Evolutionary conservation across 345 rosid species (phyloP).

Genomic region (Citrus maxima): DNA sequence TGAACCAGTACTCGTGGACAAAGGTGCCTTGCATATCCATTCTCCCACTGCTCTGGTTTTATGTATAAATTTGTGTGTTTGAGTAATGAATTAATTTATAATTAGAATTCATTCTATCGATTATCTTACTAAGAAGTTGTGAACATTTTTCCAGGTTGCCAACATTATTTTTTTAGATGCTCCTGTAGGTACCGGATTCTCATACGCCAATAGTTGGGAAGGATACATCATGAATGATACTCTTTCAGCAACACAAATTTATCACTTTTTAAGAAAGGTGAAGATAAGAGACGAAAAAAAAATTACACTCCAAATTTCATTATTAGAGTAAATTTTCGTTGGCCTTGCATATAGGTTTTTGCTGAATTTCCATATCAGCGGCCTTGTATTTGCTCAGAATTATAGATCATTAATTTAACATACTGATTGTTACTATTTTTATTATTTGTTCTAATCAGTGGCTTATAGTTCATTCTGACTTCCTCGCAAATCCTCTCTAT

Average conservation of each 20-base stretch:
- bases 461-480: conserved; percentile 29
- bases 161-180: conserved; percentile 33
- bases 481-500: conserved; percentile 25
- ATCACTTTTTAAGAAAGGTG: conserved; percentile 33
- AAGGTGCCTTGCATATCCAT: conserved; percentile 6
- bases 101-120: background rate
- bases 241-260: conserved; percentile 1
- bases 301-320: background rate
- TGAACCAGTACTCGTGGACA: conserved; percentile 35
- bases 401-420: background rate
- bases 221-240: conserved; percentile 14
- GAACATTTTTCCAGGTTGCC: conserved; percentile 21
- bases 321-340: background rate
- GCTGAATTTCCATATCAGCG: too few species aligned
- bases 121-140: background rate
- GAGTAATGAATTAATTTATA: background rate
- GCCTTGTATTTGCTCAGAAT: too few species aligned
- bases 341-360: too few species aligned
- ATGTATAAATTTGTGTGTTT: background rate
- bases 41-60: background rate
- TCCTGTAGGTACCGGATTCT: conserved; percentile 43
- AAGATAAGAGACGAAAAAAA: background rate
- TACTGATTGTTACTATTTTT: background rate
- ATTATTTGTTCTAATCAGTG: conserved; percentile 18
- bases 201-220: conserved; percentile 25